A percentile compares a stretch with the other conserved stretches of the same genome.
Evolutionary conservation across 345 rosid genomes (phyloP).

Genomic region (Syzygium oleosum): DNA sequence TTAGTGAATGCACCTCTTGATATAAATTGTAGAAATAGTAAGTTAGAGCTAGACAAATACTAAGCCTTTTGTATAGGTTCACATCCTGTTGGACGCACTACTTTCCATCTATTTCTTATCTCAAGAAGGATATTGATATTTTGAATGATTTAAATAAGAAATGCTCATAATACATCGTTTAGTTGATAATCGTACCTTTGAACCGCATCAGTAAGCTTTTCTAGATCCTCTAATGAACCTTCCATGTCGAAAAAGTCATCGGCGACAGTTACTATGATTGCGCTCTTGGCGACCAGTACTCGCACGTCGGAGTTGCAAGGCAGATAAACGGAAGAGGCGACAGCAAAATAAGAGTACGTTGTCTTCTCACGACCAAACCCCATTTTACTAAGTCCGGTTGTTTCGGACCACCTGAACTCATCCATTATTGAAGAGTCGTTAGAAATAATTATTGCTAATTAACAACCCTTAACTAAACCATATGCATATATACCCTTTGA

Average conservation of each 20-base stretch:
- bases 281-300: conserved; percentile 33
- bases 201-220: conserved; percentile 35
- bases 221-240: conserved; percentile 42
- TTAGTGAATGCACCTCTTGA: not conserved
- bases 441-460: not conserved
- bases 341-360: conserved; percentile 48
- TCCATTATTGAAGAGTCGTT: not conserved
- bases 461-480: too few species aligned
- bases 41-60: not conserved
- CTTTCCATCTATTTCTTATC: too few species aligned
- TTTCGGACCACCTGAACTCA: conserved; percentile 37
- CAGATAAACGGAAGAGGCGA: conserved; percentile 18
- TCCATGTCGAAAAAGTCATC: conserved; percentile 54
- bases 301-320: conserved; percentile 24
- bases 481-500: conserved; percentile 20
- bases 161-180: too few species aligned
- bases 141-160: too few species aligned
- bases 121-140: too few species aligned
- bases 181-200: conserved; percentile 15
- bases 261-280: conserved; percentile 37
- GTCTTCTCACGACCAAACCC: conserved; percentile 65
- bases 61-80: too few species aligned
- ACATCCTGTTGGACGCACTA: too few species aligned
- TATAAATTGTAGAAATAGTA: not conserved
- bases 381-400: conserved; percentile 34